A percentile compares a stretch with the other conserved stretches of the same genome.
Conservation (phyloP, 441 rosid genomes). For the Arabidopsis hybrid region DNA sequence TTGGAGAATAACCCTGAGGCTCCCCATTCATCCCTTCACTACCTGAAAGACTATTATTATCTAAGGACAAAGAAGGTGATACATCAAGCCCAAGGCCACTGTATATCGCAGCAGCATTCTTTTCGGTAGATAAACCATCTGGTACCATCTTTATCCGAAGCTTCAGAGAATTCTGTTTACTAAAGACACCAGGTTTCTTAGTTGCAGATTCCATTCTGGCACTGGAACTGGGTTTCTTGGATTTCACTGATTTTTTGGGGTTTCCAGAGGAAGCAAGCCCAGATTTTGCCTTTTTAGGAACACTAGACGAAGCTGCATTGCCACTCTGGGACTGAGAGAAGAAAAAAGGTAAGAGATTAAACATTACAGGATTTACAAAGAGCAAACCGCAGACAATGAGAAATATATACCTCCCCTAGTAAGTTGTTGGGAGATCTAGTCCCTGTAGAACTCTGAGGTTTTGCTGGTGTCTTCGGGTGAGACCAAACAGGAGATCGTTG, state of each 20-base stretch:
- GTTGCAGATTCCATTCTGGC: slow-evolving; percentile 51
- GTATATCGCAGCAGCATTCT: slow-evolving; percentile 86
- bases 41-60: slow-evolving; percentile 81
- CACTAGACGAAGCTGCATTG: slow-evolving; percentile 51
- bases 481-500: slow-evolving; percentile 83
- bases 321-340: slow-evolving; percentile 59
- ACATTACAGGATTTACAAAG: slow-evolving; percentile 38
- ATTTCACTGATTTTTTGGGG: slow-evolving; percentile 56
- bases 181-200: slow-evolving; percentile 56
- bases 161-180: slow-evolving; percentile 79
- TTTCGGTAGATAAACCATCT: slow-evolving; percentile 72
- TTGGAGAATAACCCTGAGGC: slow-evolving; percentile 52
- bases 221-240: slow-evolving; percentile 48
- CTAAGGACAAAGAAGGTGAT: slow-evolving; percentile 87
- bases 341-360: slow-evolving; percentile 20
- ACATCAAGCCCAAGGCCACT: slow-evolving; percentile 97
- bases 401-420: slow-evolving; percentile 66
- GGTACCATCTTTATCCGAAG: slow-evolving; percentile 89
- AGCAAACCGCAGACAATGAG: neutral
- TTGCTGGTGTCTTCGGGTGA: slow-evolving; percentile 66
- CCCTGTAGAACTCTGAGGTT: slow-evolving; percentile 55
- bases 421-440: slow-evolving; percentile 68
- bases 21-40: slow-evolving; percentile 73
- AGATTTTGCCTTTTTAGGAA: slow-evolving; percentile 51
- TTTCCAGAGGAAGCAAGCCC: slow-evolving; percentile 54